Evolutionary conservation across 345 rosid species (phyloP).

Genomic region (Physaria fendleri): DNA sequence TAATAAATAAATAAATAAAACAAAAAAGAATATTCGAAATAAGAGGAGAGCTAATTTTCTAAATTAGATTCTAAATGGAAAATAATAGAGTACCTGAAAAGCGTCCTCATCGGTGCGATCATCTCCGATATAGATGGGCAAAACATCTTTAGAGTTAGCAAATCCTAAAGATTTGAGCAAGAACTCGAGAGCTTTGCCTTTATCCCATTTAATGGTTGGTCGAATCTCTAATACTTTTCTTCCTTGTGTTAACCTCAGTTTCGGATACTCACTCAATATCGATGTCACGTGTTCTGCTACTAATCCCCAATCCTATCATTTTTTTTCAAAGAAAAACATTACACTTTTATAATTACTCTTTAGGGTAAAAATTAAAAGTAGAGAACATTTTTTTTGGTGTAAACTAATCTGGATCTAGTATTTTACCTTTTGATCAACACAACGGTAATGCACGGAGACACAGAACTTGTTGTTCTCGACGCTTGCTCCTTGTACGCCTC

Average conservation of each 20-base stretch:
- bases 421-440: constrained; percentile 73
- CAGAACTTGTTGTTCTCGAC: constrained; percentile 93
- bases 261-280: constrained; percentile 56
- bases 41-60: too few relatives aligned
- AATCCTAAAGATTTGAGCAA: constrained; percentile 63
- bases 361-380: too few relatives aligned
- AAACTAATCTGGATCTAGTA: not conserved
- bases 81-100: constrained; percentile 52
- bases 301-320: constrained; percentile 55
- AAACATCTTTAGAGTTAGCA: constrained; percentile 48
- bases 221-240: constrained; percentile 90
- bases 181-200: constrained; percentile 90
- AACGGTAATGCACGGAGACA: constrained; percentile 74
- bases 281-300: constrained; percentile 52
- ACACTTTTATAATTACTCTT: too few relatives aligned
- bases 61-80: too few relatives aligned
- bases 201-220: constrained; percentile 89
- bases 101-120: constrained; percentile 94
- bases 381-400: too few relatives aligned
- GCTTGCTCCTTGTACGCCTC: constrained; percentile 49
- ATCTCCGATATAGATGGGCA: constrained; percentile 82
- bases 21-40: too few relatives aligned
- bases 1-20: too few relatives aligned
- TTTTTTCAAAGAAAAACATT: too few relatives aligned
- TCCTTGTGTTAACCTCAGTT: constrained; percentile 62